A percentile compares a stretch with the other conserved stretches of the same genome.
Conservation (phyloP, 1,139 yeast species). For the Kazachstania sp. region DNA sequence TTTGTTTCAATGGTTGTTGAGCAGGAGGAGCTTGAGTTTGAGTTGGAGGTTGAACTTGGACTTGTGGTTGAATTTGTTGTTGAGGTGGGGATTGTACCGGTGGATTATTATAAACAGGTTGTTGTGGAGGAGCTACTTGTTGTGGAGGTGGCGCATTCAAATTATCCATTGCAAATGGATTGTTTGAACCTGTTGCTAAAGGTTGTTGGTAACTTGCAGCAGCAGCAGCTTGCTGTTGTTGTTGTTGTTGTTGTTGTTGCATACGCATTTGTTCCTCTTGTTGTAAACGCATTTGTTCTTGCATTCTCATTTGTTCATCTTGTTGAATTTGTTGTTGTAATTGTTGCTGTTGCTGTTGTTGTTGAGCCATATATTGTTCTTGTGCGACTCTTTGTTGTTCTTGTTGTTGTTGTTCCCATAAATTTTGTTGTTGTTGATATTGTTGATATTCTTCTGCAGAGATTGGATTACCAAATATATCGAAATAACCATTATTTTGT, state of each 20-base stretch:
- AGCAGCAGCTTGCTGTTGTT: conserved; percentile 5
- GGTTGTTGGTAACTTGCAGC: conserved; percentile 9
- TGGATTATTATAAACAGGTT: neutral
- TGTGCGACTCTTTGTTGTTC: conserved; percentile 11
- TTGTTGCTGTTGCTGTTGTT: conserved; percentile 16
- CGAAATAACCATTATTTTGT: conserved; percentile 36
- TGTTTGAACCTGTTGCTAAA: conserved; percentile 74
- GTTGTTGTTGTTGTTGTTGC: neutral
- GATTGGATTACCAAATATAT: conserved; percentile 76
- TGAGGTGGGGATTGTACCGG: conserved; percentile 2
- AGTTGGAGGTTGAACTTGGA: neutral
- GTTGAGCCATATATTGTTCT: conserved; percentile 6
- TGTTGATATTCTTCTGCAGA: conserved; percentile 35
- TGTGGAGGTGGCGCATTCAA: neutral
- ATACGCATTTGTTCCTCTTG: conserved; percentile 1
- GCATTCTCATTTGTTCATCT: too few relatives aligned
- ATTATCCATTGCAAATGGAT: conserved; percentile 67
- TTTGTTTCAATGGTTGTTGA: conserved; percentile 35
- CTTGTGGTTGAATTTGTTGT: neutral
- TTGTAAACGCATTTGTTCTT: neutral
- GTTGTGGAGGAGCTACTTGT: neutral
- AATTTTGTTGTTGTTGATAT: conserved; percentile 32
- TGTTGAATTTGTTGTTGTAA: conserved; percentile 4
- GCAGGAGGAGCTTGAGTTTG: neutral
- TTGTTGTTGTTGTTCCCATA: conserved; percentile 29